Evolutionary conservation across 345 rosid genomes (phyloP).

Genomic region (Citrus mangshanensis): DNA sequence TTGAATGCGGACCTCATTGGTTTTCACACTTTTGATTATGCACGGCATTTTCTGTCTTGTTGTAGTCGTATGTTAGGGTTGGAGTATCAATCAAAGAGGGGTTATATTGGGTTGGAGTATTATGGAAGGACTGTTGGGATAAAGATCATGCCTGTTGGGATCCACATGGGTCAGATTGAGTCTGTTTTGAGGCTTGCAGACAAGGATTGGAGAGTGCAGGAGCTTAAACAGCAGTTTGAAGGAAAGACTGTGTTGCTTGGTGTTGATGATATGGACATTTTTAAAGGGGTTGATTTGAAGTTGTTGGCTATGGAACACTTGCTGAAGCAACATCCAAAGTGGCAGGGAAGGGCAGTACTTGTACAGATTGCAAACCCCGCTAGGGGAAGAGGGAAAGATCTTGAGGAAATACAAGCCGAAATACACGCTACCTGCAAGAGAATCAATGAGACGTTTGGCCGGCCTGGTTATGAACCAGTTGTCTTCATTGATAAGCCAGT

Average conservation of each 20-base stretch:
- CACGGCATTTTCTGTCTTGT: slow-evolving; percentile 83
- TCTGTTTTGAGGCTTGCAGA: slow-evolving; percentile 62
- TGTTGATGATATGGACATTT: slow-evolving; percentile 82
- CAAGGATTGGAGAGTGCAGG: slow-evolving; percentile 66
- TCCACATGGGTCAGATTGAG: slow-evolving; percentile 76
- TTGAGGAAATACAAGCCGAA: slow-evolving; percentile 62
- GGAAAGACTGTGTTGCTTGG: slow-evolving; percentile 72
- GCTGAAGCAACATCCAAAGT: slow-evolving; percentile 66
- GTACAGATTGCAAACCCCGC: slow-evolving; percentile 75
- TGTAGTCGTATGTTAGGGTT: slow-evolving; percentile 73
- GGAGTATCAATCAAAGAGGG: slow-evolving; percentile 75
- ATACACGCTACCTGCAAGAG: slow-evolving; percentile 58
- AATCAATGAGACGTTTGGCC: slow-evolving; percentile 59
- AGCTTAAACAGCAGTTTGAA: slow-evolving; percentile 66
- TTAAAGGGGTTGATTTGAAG: slow-evolving; percentile 74
- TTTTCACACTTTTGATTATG: slow-evolving; percentile 90
- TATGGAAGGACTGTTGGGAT: slow-evolving; percentile 76
- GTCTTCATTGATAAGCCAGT: slow-evolving; percentile 61
- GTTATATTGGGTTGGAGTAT: slow-evolving; percentile 72
- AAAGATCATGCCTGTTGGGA: slow-evolving; percentile 82
- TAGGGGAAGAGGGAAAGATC: slow-evolving; percentile 65
- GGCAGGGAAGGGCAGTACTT: slow-evolving; percentile 68
- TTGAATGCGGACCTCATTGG: slow-evolving; percentile 72
- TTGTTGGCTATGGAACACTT: slow-evolving; percentile 73
- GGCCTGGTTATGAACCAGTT: slow-evolving; percentile 61